These are phyloP conservation scores for Candida incommunis DNA, from an alignment of 805 yeast species.

Conservation along the genomic window DNA sequence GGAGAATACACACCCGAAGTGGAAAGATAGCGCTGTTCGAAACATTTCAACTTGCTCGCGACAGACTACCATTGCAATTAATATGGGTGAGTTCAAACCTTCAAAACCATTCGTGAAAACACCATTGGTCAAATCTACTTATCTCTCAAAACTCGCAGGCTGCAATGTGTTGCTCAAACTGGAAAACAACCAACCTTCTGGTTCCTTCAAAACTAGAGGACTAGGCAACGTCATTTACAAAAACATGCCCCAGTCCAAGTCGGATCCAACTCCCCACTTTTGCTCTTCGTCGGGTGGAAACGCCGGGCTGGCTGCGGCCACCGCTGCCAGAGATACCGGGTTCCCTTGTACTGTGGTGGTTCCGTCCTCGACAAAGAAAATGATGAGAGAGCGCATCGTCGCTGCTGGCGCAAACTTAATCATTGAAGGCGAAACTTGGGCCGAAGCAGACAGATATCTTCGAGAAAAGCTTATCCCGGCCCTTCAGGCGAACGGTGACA, in stretches of 20 bases:
- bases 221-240: slow-evolving; percentile 62
- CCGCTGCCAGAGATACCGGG: slow-evolving; percentile 58
- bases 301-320: slow-evolving; percentile 95
- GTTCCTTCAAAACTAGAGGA: slow-evolving; percentile 81
- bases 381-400: slow-evolving; percentile 32
- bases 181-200: slow-evolving; percentile 81
- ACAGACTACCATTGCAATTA: no score
- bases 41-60: no score
- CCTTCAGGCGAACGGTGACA: slow-evolving; percentile 31
- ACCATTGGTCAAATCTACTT: slow-evolving; percentile 59
- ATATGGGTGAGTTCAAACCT: background rate
- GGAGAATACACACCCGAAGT: no score
- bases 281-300: slow-evolving; percentile 94
- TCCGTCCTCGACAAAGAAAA: slow-evolving; percentile 33
- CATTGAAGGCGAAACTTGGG: slow-evolving; percentile 60
- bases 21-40: no score
- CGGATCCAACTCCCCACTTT: slow-evolving; percentile 19
- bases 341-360: slow-evolving; percentile 43
- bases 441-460: slow-evolving; percentile 62
- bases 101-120: slow-evolving; percentile 22
- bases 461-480: slow-evolving; percentile 1
- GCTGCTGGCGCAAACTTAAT: slow-evolving; percentile 37
- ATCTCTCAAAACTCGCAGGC: slow-evolving; percentile 53
- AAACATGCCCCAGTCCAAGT: slow-evolving; percentile 38
- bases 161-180: slow-evolving; percentile 65